Evolutionary conservation across 129 eudicot species (phyloP), one percentile per base, ranked within the genome.

Genomic region (Scalesia atractyloides): DNA sequence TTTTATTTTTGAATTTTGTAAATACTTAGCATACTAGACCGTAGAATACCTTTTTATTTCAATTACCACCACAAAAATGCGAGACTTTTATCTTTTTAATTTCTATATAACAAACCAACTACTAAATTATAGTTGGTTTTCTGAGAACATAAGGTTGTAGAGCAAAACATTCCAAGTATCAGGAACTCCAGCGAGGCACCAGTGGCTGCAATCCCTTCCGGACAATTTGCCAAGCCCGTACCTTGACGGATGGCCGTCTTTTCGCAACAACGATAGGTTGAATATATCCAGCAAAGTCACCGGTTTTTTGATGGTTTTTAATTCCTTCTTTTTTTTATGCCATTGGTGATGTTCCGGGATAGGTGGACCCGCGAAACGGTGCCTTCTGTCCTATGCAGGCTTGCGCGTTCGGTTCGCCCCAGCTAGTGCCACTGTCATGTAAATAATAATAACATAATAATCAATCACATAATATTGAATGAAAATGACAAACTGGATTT

Each of bases 101-200:
- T 47, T 47, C 3, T 60, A 68, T 61, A 49, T 34, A 69, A 50
- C 67, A 46, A 66, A 26, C 26, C 18, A 58, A 50, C n/a, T 39
- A 37, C 43, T 20, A 70, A 39, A 36, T 12, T 43, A 75, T 39
- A 20, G 73, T 10, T 71, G 47, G 50, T 50, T 48, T 63, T 64
- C 8, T 8, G 34, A 48, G 9, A 72, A 66, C 82, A 78, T 64
- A 43, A 80, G 65, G 59, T 83, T 87, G 78, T 92, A 87, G n/a
- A 92, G 85, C 57, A 92, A 80, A 26, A 80, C 76, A 58, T 87
- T 92, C 98, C 98, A 92, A 39, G 88, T 83, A 80, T 92, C 96
- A 4, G 98, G 98, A 48, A 92, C 90, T 64, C 96, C 98, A 0
- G 96, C 80, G 0, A 92, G 80, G 60, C 98, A 92, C 98, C 98